Base-by-base conservation (phyloP, 495 filamentous ascomycete genomes). In the Polyplosphaeria fusca region DNA sequence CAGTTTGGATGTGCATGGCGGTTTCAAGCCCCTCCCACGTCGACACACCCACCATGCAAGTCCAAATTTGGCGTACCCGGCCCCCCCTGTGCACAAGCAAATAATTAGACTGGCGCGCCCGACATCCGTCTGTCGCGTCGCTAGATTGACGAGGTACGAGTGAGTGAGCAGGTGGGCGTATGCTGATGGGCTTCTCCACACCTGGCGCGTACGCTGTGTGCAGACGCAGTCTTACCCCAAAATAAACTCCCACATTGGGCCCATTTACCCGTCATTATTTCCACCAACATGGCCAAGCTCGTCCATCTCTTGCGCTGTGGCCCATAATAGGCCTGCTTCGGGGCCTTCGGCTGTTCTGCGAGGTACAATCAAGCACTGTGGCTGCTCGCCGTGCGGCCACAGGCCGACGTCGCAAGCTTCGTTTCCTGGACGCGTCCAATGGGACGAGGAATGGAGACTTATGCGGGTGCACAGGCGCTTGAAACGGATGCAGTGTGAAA, bases 291-390 rank as follows among this genome's bases (percentile, higher is more conserved):
- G 11, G 11, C 28, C 25, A 24, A 27, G 30, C n/a, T 16, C 5
- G 2, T 12, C n/a, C 19, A 18, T 16, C 19, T n/a, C 13, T 1
- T 18, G 22, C 32, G 26, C 24, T 43, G 30, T 19, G 35, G 42
- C 50, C 50, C 37, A 44, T 53, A 44, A 53, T 12, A 32, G 23
- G 38, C 12, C 50, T 40, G 38, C 18, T 43, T 30, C 28, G 11
- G n/a, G 50, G 49, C 26, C 5, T 23, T 22, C 3, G n/a, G 11
- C 19, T 30, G 56, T 26, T 35, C 41, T 18, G 19, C 30, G 44
- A 47, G 7, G 57, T 46, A 43, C 32, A 47, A 28, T 48, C 51
- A 61, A 55, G 51, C 58, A 55, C 46, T 28, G 44, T 60, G 51
- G 45, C 58, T 42, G 5, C 30, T 14, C 30, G 35, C 18, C 44